These are phyloP conservation scores for Cicer arietinum DNA, from an alignment of 306 rosid species.

Conservation along the genomic window DNA sequence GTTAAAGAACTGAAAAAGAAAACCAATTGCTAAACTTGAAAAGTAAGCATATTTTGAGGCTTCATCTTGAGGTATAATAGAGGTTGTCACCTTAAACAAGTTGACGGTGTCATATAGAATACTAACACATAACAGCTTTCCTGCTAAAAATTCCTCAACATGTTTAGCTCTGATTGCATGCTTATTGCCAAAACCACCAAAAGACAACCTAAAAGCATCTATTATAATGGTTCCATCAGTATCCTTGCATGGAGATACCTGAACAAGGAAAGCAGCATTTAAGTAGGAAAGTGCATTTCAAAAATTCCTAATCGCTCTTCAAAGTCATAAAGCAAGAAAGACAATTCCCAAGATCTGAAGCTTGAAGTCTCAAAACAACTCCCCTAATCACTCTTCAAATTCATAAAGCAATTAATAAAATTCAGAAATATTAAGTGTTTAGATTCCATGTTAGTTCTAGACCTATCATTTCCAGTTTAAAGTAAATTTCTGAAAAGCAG, in stretches of 20 bases:
- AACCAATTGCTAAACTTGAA: slow-evolving; percentile 83
- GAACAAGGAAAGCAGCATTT: slow-evolving; percentile 81
- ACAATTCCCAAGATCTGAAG: slow-evolving; percentile 55
- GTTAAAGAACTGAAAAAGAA: slow-evolving; percentile 72
- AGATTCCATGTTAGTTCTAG: slow-evolving; percentile 24
- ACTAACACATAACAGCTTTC: slow-evolving; percentile 58
- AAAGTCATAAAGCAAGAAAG: slow-evolving; percentile 29
- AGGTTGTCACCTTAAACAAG: slow-evolving; percentile 46
- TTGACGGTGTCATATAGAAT: slow-evolving; percentile 64
- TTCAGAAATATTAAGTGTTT: slow-evolving; percentile 7
- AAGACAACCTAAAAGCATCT: slow-evolving; percentile 66
- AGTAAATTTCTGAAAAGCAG: slow-evolving; percentile 8
- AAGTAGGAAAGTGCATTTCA: slow-evolving; percentile 78
- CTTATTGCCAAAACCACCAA: slow-evolving; percentile 72
- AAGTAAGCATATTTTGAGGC: slow-evolving; percentile 58
- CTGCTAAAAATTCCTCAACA: slow-evolving; percentile 65
- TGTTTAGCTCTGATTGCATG: slow-evolving; percentile 81
- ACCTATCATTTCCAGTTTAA: slow-evolving; percentile 3
- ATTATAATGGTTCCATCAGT: slow-evolving; percentile 49
- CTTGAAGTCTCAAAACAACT: slow-evolving; percentile 35
- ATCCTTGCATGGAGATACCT: slow-evolving; percentile 58
- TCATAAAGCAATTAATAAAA: slow-evolving; percentile 31
- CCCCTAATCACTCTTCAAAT: slow-evolving; percentile 33
- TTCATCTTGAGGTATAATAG: slow-evolving; percentile 63
- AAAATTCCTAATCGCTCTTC: slow-evolving; percentile 29